Conservation (phyloP, 2,329 filamentous ascomycete species). For the Pseudopyricularia javanii region DNA sequence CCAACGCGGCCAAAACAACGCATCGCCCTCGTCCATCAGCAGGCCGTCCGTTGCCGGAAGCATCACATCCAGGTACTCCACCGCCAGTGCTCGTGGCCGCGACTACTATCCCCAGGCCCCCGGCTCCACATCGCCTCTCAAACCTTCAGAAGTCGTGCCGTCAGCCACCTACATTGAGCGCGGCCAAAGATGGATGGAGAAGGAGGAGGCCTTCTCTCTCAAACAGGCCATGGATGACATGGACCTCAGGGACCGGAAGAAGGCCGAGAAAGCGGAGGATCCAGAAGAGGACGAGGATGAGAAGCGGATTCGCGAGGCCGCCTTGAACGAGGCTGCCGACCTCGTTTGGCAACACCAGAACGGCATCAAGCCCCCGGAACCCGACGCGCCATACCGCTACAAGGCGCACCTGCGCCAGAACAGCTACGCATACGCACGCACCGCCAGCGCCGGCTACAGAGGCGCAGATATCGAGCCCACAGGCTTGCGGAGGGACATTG, state of each 20-base stretch:
- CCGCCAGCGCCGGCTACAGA: conserved; percentile 43
- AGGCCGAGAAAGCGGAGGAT: conserved; percentile 12
- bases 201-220: conserved; percentile 60
- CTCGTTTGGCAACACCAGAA: conserved; percentile 68
- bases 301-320: conserved; percentile 52
- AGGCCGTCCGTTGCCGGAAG: conserved; percentile 32
- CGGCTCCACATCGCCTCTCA: conserved; percentile 26
- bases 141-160: conserved; percentile 48
- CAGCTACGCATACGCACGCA: conserved; percentile 57
- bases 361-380: conserved; percentile 37
- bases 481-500: conserved; percentile 29
- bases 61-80: conserved; percentile 37
- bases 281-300: conserved; percentile 40
- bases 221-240: conserved; percentile 64
- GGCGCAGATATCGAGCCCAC: conserved; percentile 32
- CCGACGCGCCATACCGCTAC: conserved; percentile 55
- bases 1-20: conserved; percentile 16
- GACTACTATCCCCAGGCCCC: conserved; percentile 39
- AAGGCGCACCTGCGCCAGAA: conserved; percentile 56
- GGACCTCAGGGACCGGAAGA: conserved; percentile 39
- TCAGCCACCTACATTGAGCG: conserved; percentile 61
- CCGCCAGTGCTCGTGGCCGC: conserved; percentile 27
- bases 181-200: conserved; percentile 68
- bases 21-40: conserved; percentile 13
- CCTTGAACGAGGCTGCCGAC: conserved; percentile 66